Percentiles rank a stretch among this genome's conserved stretches.
These are phyloP conservation scores for Lactarius quietus DNA, from an alignment of 768 basidiomycete species.

Conservation along the genomic window DNA sequence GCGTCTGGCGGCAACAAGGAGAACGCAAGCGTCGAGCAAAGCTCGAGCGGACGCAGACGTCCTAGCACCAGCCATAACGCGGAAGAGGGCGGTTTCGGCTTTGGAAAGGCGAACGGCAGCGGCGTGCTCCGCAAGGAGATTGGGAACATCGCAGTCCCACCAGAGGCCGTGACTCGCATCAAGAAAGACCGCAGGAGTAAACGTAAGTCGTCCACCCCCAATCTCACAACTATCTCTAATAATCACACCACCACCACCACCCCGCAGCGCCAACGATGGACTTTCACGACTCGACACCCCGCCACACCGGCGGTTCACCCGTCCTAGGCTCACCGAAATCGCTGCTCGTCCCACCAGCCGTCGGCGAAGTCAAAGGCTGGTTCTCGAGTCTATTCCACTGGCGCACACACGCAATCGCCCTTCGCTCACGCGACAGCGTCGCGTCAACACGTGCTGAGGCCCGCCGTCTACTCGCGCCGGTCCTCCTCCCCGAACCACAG, in stretches of 20 bases:
- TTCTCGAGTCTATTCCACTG: constrained; percentile 95
- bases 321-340: constrained; percentile 39
- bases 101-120: constrained; percentile 27
- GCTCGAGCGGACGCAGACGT: constrained; percentile 28
- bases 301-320: constrained; percentile 42
- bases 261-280: constrained; percentile 56
- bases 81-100: constrained; percentile 34
- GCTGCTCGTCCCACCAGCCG: constrained; percentile 60
- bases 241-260: too few species aligned
- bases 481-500: constrained; percentile 61
- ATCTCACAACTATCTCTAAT: neutral
- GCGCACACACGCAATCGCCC: constrained; percentile 57
- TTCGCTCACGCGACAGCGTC: constrained; percentile 57
- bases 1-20: constrained; percentile 35
- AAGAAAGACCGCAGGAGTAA: constrained; percentile 52
- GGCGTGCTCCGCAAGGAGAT: constrained; percentile 45
- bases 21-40: constrained; percentile 31
- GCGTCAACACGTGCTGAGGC: constrained; percentile 62
- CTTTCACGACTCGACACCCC: constrained; percentile 42
- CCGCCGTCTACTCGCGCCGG: constrained; percentile 55
- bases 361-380: constrained; percentile 87
- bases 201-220: constrained; percentile 42
- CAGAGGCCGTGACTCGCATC: constrained; percentile 39
- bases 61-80: constrained; percentile 13
- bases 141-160: constrained; percentile 44